Evolutionary conservation across 805 yeast genomes (phyloP), one percentile per base, ranked within the genome.

Genomic region (Pichia rugopelliculosa): DNA sequence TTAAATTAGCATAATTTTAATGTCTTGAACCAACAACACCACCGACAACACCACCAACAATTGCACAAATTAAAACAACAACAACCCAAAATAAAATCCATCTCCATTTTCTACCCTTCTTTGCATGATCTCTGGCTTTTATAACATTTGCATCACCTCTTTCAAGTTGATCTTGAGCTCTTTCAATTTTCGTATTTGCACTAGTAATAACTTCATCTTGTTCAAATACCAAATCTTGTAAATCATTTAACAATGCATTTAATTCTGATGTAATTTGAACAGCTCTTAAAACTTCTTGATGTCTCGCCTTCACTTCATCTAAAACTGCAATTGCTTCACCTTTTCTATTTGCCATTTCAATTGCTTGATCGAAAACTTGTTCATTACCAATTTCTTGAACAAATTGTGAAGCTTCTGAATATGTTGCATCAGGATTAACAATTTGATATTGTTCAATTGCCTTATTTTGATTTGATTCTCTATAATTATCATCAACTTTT

Each of bases 271-370:
- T 89, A 50, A 96, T 84, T 70, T 87, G 82, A 70, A 91, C 98
- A 68, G 93, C 84, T 73, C 88, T 87, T 71, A 87, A 85, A 61
- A 93, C 80, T 71, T 93, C 98, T 65, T 85, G 83, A 72, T 93
- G 98, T 71, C 99, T 83, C 44, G 86, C 82, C 71, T 91, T 96
- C 48, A 93, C 98, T 71, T 93, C 98, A 60, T 88, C 87, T 58
- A 93, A 76, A 3, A 95, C 98, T 30, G 96, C 81, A 66, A 93
- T 80, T 39, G 98, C 97, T 70, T 93, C 96, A 58, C 96, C 96
- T 62, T 89, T 79, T 69, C 95, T 82, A 63, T 87, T 86, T 46
- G 89, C 82, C 68, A 84, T 84, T 71, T 84, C 73, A 54, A 88
- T 74, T 17, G 97, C 97, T 69, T 89, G 96, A 50, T 95, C 88